A percentile compares a stretch with the other conserved stretches of the same genome.
phyloP scores from a whole-genome alignment of 768 basidiomycete species.

The Boletus insuetus region DNA sequence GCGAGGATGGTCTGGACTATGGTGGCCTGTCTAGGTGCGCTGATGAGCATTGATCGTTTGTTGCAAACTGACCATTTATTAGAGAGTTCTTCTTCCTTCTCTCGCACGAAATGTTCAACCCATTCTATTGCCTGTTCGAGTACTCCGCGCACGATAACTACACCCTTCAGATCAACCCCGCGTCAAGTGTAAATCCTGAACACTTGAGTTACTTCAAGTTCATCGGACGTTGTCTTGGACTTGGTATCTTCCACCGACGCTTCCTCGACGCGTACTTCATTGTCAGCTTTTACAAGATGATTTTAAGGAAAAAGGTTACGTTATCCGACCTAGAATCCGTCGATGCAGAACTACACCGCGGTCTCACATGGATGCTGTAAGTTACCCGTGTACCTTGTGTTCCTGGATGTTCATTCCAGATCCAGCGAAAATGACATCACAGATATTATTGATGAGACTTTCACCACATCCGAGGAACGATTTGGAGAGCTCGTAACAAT shows the following conservation, averaged over 20 bases:
- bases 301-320: constrained; percentile 95
- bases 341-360: constrained; percentile 91
- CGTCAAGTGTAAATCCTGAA: constrained; percentile 97
- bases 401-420: constrained; percentile 9
- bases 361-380: constrained; percentile 98
- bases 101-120: constrained; percentile 99
- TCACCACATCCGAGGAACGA: constrained; percentile 94
- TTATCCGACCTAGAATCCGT: constrained; percentile 94
- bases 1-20: constrained; percentile 98
- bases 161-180: constrained; percentile 98
- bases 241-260: constrained; percentile 98
- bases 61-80: constrained; percentile 14
- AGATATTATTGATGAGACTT: constrained; percentile 96
- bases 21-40: constrained; percentile 92
- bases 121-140: constrained; percentile 99
- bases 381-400: constrained; percentile 30
- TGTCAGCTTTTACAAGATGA: constrained; percentile 99
- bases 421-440: constrained; percentile 95
- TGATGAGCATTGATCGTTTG: not conserved
- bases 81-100: constrained; percentile 99
- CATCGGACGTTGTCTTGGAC: constrained; percentile 91
- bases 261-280: constrained; percentile 99
- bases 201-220: constrained; percentile 99
- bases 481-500: constrained; percentile 98
- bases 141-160: constrained; percentile 99